Evolutionary conservation across 2,329 filamentous ascomycete genomes (phyloP), one percentile per base, ranked within the genome.

Genomic region (Neoarthrinium moseri): DNA sequence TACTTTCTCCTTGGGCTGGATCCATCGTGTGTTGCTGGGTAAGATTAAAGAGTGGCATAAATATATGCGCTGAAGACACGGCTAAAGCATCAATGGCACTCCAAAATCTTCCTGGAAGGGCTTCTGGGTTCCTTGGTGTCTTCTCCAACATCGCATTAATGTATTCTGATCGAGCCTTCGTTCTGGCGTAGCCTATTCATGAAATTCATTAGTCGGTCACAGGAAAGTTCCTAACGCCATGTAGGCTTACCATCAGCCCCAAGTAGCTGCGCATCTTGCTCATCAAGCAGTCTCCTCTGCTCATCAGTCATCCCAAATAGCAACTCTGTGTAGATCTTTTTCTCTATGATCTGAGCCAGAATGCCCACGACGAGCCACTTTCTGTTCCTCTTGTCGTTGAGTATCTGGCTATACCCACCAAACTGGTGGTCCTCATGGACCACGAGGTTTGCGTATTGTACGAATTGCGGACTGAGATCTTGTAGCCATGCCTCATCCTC

Each of bases 251-350:
- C 68, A 47, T 70, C 66, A 15, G 55, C 37, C 2, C 52, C n/a
- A 10, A 65, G 12, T 41, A 56, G 63, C n/a, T 51, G 50, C 21
- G 46, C 11, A 43, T 71, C 69, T 23, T 62, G 54, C 10, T 55
- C 51, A 2, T 56, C 47, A 18, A 74, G 53, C 41, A 62, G 57
- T 0, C 44, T 23, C 36, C 51, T 51, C 46, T 60, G 56, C 2
- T n/a, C 3, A 4, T 54, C n/a, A 2, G 49, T 51, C 4, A 62
- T 69, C 23, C 71, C 70, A 47, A 73, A 73, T 1, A 73, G 51
- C 32, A 72, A 53, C 30, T 62, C 57, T 29, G 60, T 60, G 45
- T 69, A 69, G 22, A 73, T 65, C 15, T 60, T 57, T 49, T 59
- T 63, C 49, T 72, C 61, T 40, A 73, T 55, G 32, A 68, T 53